Evolutionary conservation across 2,329 filamentous ascomycete genomes (phyloP).

Genomic region (Atkinsonella texensis): DNA sequence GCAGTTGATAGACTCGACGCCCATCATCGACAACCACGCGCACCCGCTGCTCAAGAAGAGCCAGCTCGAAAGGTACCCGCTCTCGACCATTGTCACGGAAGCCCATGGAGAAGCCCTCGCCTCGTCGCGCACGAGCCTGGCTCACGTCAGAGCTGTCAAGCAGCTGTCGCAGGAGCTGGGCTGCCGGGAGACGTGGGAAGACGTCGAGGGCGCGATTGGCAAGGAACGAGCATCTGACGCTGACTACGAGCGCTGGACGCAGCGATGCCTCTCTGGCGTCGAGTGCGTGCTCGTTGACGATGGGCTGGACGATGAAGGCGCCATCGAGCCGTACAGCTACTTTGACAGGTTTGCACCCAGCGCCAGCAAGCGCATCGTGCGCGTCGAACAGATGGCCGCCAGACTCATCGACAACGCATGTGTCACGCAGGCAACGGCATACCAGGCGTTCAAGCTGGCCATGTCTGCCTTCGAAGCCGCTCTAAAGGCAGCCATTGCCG

Average conservation of each 20-base stretch:
- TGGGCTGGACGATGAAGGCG: constrained; percentile 45
- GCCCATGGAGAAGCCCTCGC: constrained; percentile 56
- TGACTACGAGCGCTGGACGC: constrained; percentile 44
- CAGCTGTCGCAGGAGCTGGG: constrained; percentile 55
- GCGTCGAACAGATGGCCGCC: constrained; percentile 63
- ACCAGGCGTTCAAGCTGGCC: constrained; percentile 22
- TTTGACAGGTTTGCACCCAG: constrained; percentile 54
- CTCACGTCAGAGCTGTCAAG: constrained; percentile 57
- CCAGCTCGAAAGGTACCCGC: constrained; percentile 32
- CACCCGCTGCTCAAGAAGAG: constrained; percentile 52
- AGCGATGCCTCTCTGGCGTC: constrained; percentile 56
- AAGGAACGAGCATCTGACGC: constrained; percentile 24
- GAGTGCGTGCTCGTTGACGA: constrained; percentile 71
- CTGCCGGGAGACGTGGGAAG: constrained; percentile 51
- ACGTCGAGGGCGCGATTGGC: constrained; percentile 32
- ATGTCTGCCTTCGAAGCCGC: constrained; percentile 23
- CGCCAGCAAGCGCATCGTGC: constrained; percentile 59
- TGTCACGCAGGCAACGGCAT: constrained; percentile 16
- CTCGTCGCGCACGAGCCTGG: constrained; percentile 48
- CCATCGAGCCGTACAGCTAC: constrained; percentile 48
- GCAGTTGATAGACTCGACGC: constrained; percentile 37
- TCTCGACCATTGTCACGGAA: constrained; percentile 57
- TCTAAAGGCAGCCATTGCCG: constrained; percentile 45
- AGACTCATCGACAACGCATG: constrained; percentile 41
- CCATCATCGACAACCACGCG: constrained; percentile 63